Conservation (phyloP, 306 rosid genomes). For the Sophora flavescens region DNA sequence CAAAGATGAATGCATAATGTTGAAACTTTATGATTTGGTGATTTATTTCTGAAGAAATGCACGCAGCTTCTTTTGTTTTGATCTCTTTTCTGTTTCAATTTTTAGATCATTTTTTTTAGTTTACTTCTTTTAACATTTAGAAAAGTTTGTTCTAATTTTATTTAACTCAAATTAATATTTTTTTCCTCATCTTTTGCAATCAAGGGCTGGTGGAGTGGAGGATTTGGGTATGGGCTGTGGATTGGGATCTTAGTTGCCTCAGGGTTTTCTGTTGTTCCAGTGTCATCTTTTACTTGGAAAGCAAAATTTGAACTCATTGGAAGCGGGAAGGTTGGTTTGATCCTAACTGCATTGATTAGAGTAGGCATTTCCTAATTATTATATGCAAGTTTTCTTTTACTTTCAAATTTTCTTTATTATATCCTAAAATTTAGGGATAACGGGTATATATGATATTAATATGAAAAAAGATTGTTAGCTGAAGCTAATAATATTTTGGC, state of each 20-base stretch:
- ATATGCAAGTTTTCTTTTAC: background rate
- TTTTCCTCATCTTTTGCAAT: constrained; percentile 42
- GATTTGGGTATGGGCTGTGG: constrained; percentile 94
- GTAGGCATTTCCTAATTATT: constrained; percentile 3
- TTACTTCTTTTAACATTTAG: constrained; percentile 28
- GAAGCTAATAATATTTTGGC: background rate
- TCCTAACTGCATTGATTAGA: constrained; percentile 19
- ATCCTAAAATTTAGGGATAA: background rate
- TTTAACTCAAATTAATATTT: constrained; percentile 30
- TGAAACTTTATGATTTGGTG: constrained; percentile 13
- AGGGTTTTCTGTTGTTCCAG: constrained; percentile 89
- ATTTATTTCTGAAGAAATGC: constrained; percentile 8
- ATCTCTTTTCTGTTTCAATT: constrained; percentile 19
- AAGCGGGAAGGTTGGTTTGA: constrained; percentile 70
- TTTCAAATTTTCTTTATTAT: constrained; percentile 1
- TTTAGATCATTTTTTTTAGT: constrained; percentile 32
- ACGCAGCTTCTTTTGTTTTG: constrained; percentile 2
- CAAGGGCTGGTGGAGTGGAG: constrained; percentile 99
- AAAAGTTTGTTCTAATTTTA: constrained; percentile 28
- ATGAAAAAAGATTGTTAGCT: background rate
- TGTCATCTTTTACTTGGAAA: constrained; percentile 84
- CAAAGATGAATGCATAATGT: constrained; percentile 15
- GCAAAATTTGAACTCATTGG: constrained; percentile 70
- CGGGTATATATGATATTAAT: constrained; percentile 13
- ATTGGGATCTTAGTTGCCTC: constrained; percentile 87